A percentile compares a stretch with the other conserved stretches of the same genome.
Conservation (phyloP, 495 filamentous ascomycete genomes). For the Glarea lozoyensis region DNA sequence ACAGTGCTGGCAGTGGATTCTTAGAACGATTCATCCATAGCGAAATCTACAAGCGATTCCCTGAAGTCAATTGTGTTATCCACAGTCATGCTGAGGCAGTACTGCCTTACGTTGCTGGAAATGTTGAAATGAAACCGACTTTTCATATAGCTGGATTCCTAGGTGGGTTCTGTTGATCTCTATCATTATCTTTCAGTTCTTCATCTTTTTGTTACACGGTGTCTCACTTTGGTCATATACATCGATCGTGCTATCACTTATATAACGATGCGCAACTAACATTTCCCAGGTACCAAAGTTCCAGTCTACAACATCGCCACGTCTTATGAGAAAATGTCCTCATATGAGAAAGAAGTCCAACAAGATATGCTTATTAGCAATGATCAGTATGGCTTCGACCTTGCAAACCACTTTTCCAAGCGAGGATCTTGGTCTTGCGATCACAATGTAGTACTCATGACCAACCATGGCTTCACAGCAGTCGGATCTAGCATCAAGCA, state of each 20-base stretch:
- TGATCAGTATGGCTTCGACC: constrained; percentile 22
- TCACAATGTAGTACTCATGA: constrained; percentile 35
- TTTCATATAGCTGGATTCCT: no score
- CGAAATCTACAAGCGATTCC: constrained; percentile 35
- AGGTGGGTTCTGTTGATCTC: not conserved
- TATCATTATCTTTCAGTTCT: constrained; percentile 13
- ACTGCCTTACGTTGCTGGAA: constrained; percentile 33
- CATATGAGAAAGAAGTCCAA: constrained; percentile 15
- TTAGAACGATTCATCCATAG: constrained; percentile 41
- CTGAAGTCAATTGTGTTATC: constrained; percentile 30
- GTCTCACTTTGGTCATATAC: constrained; percentile 31
- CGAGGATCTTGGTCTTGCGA: constrained; percentile 6
- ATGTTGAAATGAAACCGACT: constrained; percentile 4
- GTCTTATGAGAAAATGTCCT: constrained; percentile 24
- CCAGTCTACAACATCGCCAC: not conserved
- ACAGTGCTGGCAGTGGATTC: constrained; percentile 24
- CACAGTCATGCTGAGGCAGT: constrained; percentile 38
- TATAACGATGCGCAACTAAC: not conserved
- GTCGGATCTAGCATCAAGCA: constrained; percentile 27
- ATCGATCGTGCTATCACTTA: not conserved
- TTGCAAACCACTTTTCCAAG: constrained; percentile 16
- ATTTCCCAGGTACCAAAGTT: not conserved
- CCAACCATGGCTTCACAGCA: constrained; percentile 37
- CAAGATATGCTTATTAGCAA: constrained; percentile 34
- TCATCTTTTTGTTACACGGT: constrained; percentile 35